phyloP scores from a whole-genome alignment of 257 asterid species.

The Marsdenia floribunda region DNA sequence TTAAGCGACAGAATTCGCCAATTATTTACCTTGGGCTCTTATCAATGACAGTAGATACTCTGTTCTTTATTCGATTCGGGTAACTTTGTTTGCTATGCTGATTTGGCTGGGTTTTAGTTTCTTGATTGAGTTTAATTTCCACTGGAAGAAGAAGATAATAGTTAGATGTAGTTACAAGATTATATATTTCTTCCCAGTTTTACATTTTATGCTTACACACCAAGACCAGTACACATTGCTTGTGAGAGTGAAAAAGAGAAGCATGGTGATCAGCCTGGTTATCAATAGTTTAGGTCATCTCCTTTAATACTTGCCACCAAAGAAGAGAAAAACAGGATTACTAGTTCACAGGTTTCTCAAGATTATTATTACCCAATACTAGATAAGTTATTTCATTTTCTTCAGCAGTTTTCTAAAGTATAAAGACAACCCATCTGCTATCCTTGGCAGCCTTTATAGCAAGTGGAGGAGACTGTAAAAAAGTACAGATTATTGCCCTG shows the following conservation, averaged over 20 bases:
- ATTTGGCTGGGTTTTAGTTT: not conserved
- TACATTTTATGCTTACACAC: not conserved
- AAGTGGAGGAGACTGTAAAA: not conserved
- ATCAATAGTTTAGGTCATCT: not conserved
- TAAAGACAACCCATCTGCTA: not conserved
- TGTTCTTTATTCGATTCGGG: not conserved
- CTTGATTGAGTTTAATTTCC: not conserved
- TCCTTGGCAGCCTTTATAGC: not conserved
- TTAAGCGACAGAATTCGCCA: not conserved
- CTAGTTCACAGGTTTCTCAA: not conserved
- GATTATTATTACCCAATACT: not conserved
- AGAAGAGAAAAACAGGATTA: not conserved
- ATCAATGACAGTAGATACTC: not conserved
- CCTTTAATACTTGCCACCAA: not conserved
- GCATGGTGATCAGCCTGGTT: not conserved
- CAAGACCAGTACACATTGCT: not conserved
- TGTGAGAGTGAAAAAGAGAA: not conserved
- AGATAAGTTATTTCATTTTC: not conserved
- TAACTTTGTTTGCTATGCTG: not conserved
- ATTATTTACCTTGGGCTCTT: not conserved
- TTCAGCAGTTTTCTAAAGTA: not conserved
- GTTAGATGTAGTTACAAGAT: not conserved
- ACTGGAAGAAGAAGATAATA: not conserved
- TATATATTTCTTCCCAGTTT: not conserved
- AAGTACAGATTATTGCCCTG: not conserved